A percentile compares a stretch with the other conserved stretches of the same genome.
phyloP scores from a whole-genome alignment of 108 stramenopile genomes.

The Schizochytrium sp. region DNA sequence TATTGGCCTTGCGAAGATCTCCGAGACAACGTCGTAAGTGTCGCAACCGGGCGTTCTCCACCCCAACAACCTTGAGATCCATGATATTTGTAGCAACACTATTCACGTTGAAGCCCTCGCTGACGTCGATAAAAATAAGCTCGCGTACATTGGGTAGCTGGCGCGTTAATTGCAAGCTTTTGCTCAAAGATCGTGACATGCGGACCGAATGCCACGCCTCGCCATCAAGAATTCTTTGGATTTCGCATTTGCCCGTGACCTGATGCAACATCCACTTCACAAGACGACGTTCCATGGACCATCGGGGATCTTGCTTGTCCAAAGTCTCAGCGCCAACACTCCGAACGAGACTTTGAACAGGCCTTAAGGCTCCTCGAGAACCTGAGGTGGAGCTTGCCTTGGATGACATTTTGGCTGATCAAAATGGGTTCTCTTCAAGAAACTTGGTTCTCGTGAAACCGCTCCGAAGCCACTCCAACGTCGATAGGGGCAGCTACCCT shows the following conservation, averaged over 20 bases:
- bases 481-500: too few species aligned
- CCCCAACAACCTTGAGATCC: not conserved
- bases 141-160: slow-evolving; percentile 14
- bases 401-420: too few species aligned
- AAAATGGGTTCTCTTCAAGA: too few species aligned
- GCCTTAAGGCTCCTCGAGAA: not conserved
- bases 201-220: slow-evolving; percentile 55
- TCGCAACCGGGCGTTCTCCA: not conserved
- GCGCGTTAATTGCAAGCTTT: not conserved
- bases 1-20: slow-evolving; percentile 12
- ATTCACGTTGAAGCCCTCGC: not conserved
- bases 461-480: too few species aligned
- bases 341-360: not conserved
- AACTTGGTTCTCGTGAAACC: too few species aligned
- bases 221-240: slow-evolving; percentile 24
- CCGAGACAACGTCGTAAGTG: slow-evolving; percentile 1
- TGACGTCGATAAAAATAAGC: not conserved
- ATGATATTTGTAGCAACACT: slow-evolving; percentile 1
- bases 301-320: not conserved
- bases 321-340: not conserved
- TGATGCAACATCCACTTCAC: slow-evolving; percentile 49
- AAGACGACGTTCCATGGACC: not conserved
- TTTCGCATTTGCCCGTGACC: slow-evolving; percentile 48
- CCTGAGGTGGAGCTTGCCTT: too few species aligned
- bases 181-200: slow-evolving; percentile 19